A percentile compares a stretch with the other conserved stretches of the same genome.
Conservation (phyloP, 1,284 basidiomycete species). For the Moesziomyces antarcticus region DNA sequence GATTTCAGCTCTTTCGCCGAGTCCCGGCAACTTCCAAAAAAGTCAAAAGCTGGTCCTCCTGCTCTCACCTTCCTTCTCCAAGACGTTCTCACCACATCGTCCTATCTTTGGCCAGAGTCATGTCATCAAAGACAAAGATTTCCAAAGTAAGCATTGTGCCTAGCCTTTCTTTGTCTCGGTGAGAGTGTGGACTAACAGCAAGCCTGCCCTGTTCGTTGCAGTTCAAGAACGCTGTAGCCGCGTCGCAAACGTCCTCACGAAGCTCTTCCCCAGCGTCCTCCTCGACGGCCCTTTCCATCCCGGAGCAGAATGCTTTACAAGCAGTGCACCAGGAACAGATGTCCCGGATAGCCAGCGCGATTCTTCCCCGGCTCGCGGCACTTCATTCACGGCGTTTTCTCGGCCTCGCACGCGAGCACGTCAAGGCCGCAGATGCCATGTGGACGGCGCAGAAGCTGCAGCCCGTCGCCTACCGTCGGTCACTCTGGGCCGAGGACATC, state of each 20-base stretch:
- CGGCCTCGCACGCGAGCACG: conserved; percentile 13
- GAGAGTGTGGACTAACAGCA: neutral
- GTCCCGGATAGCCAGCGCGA: conserved; percentile 14
- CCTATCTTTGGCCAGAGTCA: neutral
- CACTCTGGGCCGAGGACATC: conserved; percentile 30
- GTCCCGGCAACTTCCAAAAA: conserved; percentile 16
- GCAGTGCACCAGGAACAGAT: conserved; percentile 39
- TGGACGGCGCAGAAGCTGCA: conserved; percentile 16
- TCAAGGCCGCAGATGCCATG: conserved; percentile 6
- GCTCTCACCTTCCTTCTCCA: neutral
- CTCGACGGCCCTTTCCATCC: neutral
- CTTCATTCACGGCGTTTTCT: conserved; percentile 32
- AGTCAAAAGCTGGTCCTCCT: neutral
- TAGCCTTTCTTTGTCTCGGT: neutral
- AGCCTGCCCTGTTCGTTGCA: neutral
- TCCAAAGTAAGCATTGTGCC: conserved; percentile 12
- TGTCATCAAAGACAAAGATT: conserved; percentile 24
- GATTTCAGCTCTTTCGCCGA: conserved; percentile 14
- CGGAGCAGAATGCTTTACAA: conserved; percentile 27
- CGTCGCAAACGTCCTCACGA: conserved; percentile 11
- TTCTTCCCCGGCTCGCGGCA: conserved; percentile 27
- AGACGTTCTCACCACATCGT: neutral
- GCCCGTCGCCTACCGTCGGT: conserved; percentile 10
- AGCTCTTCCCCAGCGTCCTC: conserved; percentile 8
- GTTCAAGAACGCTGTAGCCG: conserved; percentile 30